phyloP scores from a whole-genome alignment of 176 grass and related monocot species.

The Stipa capillata region DNA sequence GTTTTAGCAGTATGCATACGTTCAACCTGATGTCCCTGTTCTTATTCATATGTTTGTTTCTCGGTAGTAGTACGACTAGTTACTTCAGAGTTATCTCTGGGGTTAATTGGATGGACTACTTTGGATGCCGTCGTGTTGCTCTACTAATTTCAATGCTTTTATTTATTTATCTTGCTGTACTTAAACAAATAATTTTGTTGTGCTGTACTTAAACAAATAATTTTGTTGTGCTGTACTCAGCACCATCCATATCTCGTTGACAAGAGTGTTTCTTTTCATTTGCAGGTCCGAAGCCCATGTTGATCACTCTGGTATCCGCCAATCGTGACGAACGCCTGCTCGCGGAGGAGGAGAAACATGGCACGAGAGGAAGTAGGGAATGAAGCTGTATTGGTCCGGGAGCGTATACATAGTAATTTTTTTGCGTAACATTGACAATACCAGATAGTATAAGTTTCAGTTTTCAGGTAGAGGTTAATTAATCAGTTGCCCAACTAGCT shows the following conservation, averaged over 20 bases:
- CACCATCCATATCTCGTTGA: not conserved
- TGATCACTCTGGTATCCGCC: constrained; percentile 3
- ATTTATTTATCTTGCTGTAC: not conserved
- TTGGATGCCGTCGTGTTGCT: not conserved
- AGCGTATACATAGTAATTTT: constrained; percentile 40
- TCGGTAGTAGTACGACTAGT: not conserved
- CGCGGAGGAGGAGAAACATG: not conserved
- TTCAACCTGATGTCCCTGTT: not conserved
- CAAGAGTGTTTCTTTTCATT: not conserved
- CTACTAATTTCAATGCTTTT: not conserved
- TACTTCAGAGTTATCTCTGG: not conserved
- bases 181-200: not conserved
- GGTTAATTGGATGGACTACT: not conserved
- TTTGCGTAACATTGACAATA: constrained; percentile 2
- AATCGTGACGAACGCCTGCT: not conserved
- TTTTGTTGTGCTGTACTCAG: not conserved
- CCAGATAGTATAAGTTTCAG: constrained; percentile 11
- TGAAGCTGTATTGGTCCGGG: constrained; percentile 59
- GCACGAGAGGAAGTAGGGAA: constrained; percentile 27
- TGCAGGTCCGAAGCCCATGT: constrained; percentile 6
- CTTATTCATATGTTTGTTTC: not conserved
- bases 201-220: not conserved
- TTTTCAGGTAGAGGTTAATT: constrained; percentile 17
- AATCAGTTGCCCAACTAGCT: not conserved
- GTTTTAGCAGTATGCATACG: not conserved